These are phyloP conservation scores for Diaporthe sp. DNA, from an alignment of 2,329 filamentous ascomycete species.

Conservation along the genomic window DNA sequence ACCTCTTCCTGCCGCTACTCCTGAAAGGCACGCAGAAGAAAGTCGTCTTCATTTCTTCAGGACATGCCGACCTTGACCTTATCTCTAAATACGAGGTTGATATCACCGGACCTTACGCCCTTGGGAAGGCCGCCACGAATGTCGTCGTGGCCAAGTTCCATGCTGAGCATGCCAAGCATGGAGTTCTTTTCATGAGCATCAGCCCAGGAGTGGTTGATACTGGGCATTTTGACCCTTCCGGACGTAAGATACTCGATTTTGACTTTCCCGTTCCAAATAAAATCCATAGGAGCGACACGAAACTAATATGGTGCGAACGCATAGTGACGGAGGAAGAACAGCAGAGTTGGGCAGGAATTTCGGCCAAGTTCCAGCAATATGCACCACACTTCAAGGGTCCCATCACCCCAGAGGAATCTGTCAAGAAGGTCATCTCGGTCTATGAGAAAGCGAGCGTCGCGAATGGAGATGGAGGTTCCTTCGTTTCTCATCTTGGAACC, in stretches of 20 bases:
- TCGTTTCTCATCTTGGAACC: constrained; percentile 67
- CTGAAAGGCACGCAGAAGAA: constrained; percentile 66
- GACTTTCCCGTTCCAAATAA: not conserved
- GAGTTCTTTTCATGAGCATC: constrained; percentile 65
- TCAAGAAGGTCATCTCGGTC: constrained; percentile 51
- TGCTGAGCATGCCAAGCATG: constrained; percentile 62
- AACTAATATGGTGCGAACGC: not conserved
- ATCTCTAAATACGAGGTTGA: constrained; percentile 49
- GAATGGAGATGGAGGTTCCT: constrained; percentile 62
- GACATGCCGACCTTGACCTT: constrained; percentile 61
- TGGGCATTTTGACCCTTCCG: constrained; percentile 47
- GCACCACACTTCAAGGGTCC: constrained; percentile 57
- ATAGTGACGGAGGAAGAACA: constrained; percentile 48
- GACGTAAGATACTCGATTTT: constrained; percentile 41
- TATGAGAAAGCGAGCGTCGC: constrained; percentile 57
- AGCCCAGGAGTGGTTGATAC: constrained; percentile 65
- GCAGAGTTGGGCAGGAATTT: constrained; percentile 44
- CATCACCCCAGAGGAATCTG: constrained; percentile 53
- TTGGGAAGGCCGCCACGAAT: constrained; percentile 67
- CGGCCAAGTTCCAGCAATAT: constrained; percentile 51
- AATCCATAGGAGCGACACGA: not conserved
- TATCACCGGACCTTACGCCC: constrained; percentile 56
- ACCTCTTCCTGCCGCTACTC: constrained; percentile 66
- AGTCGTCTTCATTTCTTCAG: constrained; percentile 64
- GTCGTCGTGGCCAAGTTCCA: constrained; percentile 66